Conservation (phyloP, 2,329 filamentous ascomycete species). For the Sporothrix dimorphospora region DNA sequence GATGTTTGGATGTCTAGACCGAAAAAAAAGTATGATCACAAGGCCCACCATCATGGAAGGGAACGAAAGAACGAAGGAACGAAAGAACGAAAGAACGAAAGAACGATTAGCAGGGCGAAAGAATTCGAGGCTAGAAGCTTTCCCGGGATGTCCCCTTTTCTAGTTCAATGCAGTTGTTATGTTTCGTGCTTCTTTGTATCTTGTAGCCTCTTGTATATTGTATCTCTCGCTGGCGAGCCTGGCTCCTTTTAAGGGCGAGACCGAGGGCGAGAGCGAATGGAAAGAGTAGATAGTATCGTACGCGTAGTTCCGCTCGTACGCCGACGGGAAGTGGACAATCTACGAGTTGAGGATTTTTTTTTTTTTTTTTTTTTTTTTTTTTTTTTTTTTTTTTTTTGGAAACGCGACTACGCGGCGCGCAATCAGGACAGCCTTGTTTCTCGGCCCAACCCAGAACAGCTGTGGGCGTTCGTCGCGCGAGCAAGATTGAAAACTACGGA, state of each 20-base stretch:
- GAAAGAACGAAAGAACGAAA: too few species aligned
- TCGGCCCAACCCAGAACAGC: too few species aligned
- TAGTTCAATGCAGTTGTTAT: neutral
- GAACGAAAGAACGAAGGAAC: neutral
- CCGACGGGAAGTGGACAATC: neutral
- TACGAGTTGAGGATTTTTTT: neutral
- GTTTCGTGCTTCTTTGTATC: neutral
- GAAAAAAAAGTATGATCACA: neutral
- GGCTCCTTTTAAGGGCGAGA: neutral
- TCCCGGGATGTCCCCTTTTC: slow-evolving; percentile 10
- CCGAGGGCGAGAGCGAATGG: slow-evolving; percentile 1
- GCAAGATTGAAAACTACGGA: slow-evolving; percentile 4
- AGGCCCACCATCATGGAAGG: neutral
- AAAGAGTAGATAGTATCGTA: neutral
- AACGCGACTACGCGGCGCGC: neutral
- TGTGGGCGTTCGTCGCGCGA: too few species aligned
- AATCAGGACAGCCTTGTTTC: slow-evolving; percentile 19
- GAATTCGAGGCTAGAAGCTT: slow-evolving; percentile 18
- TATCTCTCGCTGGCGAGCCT: neutral
- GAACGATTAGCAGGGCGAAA: neutral
- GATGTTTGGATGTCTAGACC: neutral
- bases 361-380: too few species aligned
- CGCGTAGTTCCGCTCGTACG: neutral
- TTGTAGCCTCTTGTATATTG: slow-evolving; percentile 12
- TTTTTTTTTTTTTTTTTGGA: too few species aligned